A percentile compares a stretch with the other conserved stretches of the same genome.
These are phyloP conservation scores for Rhizophagus clarus DNA, from an alignment of 192 early-diverging fungal genomes.

Conservation along the genomic window DNA sequence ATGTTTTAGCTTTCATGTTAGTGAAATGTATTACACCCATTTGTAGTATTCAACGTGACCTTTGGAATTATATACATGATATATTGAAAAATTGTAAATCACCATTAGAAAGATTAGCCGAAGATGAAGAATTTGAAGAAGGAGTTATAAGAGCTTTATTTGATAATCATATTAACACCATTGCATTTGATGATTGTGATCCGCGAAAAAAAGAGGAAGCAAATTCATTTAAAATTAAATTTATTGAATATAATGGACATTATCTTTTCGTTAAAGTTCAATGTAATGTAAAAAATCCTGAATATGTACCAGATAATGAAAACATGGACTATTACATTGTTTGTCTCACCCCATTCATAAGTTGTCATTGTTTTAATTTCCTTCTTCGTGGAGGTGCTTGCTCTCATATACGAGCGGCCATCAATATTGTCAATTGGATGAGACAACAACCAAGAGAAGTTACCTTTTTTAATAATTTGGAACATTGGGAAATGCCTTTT, in stretches of 20 bases:
- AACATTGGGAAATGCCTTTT: background rate
- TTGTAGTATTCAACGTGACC: conserved; percentile 1
- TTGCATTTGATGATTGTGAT: conserved; percentile 12
- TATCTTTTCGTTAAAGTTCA: conserved; percentile 6
- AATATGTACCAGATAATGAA: background rate
- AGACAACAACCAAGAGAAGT: background rate
- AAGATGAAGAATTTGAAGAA: conserved; percentile 12
- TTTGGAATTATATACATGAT: background rate
- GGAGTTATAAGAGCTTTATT: background rate
- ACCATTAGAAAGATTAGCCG: background rate
- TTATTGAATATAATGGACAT: conserved; percentile 2
- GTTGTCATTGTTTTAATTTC: conserved; percentile 18
- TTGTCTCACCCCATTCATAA: background rate
- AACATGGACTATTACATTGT: background rate
- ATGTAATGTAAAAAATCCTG: background rate
- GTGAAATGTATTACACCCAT: conserved; percentile 7
- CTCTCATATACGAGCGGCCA: conserved; percentile 5
- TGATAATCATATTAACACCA: background rate
- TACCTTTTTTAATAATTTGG: background rate
- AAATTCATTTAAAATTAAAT: background rate
- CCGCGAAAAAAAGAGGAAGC: background rate
- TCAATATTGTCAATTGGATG: background rate
- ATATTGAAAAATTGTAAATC: background rate
- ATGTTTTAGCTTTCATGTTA: background rate
- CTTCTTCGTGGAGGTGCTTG: background rate